Evolutionary conservation across 1,284 basidiomycete genomes (phyloP), one percentile per base, ranked within the genome.

Genomic region (Thelephora terrestris): DNA sequence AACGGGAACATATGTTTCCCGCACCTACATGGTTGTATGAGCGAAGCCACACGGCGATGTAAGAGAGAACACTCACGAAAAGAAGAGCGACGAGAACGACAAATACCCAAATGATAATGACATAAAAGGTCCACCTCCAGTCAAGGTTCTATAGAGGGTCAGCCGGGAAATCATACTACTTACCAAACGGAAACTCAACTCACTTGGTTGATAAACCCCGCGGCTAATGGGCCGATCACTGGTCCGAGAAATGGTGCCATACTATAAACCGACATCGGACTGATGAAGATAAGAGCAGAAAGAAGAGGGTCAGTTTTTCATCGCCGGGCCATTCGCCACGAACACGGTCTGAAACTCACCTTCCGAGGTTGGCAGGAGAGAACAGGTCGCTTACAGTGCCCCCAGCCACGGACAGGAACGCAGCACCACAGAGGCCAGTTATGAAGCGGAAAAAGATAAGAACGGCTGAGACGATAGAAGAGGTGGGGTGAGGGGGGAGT

Each of bases 51-150:
- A 40, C 7, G 18, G 21, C 18, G 23, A 17, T 17, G 14, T 10
- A 17, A 24, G 12, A 37, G 16, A 4, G 25, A 17, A 5, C 6
- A 63, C 71, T 47, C 54, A 89, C 80, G 29, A 73, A 29, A 43
- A 76, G 57, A 12, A 84, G 59, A 0, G 71, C 63, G 7, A 76
- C 36, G 9, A 65, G 60, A 55, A 79, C 68, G 1, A 58, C 57
- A 49, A 76, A 76, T 6, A 70, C 69, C 81, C 81, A 85, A 35
- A 84, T 82, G 2, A 81, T 58, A 45, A 84, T 61, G 23, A 84
- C 64, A 50, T 80, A 76, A 62, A 81, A 91, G 0, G 84, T 86
- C 88, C 87, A 91, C 47, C 83, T 66, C 89, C 89, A 92, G 49
- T 74, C 54, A 0, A 76, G 56, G 54, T 85, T 71, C 71, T 81